Evolutionary conservation across 169 alveolate genomes (phyloP), one percentile per base, ranked within the genome.

Genomic region (Eimeria maxima): DNA sequence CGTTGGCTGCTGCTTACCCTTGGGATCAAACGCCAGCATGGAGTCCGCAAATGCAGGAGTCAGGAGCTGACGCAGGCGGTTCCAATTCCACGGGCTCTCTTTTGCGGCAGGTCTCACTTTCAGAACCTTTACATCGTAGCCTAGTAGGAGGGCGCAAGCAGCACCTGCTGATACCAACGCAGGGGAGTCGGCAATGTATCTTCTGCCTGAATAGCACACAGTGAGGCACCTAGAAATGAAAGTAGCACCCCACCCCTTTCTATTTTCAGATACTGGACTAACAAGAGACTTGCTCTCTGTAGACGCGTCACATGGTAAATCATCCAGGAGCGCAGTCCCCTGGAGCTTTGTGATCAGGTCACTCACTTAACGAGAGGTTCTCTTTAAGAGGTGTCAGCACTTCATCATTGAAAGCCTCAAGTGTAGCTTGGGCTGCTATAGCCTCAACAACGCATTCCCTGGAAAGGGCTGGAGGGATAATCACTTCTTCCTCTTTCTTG

Each of bases 61-160:
- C 27, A 83, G 55, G 27, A 83, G 57, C 55, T 20, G 91, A 42
- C 91, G 91, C 7, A 83, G 38, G 73, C 55, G 74, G 63, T 55
- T 33, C 91, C 91, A 83, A 57, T 60, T 83, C 91, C 91, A 83
- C 57, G 10, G 20, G 22, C 38, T 16, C 18, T 83, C 73, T 83
- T 57, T 60, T 11, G 14, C 60, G 5, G n/a, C 10, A 13, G 53
- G 14, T 7, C 14, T 8, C 14, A 47, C 76, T 55, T 83, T 83
- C 57, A 83, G 74, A 11, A 22, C 2, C 55, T 29, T 83, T 10
- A 24, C 91, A 5, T 83, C 91, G 91, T 83, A 33, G 29, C 91
- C 91, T 50, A 83, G 91, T 3, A 83, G 76, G 11, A 83, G 91
- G 11, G 91, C 91, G 76, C 91, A 83, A 8, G 76, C 91, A 24